Base-by-base conservation (phyloP, 2,329 filamentous ascomycete species). In the Trichoderma asperellum region DNA sequence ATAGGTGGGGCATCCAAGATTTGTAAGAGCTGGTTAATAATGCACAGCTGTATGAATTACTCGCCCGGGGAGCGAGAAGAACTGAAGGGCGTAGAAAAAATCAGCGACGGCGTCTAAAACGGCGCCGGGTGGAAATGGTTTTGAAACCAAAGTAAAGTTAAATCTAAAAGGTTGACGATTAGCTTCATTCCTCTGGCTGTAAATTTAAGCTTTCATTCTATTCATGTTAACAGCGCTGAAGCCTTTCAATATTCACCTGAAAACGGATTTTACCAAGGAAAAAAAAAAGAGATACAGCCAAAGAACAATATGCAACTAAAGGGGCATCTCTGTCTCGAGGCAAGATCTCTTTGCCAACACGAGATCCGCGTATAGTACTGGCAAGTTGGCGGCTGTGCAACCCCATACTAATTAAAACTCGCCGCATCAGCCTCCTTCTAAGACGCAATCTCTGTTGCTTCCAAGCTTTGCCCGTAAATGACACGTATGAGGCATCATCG, bases 401-500 rank as follows among this genome's bases (percentile, higher is more conserved):
- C 35, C 35, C 12, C 37, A 27, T 7, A n/a, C 24, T 35, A 34
- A 66, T 66, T 57, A 66, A 66, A 57, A 66, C 29, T 11, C 27
- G 58, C 32, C 55, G 8, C 43, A 66, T 52, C 56, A 37, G 55
- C 63, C 37, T 40, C 24, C 21, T 27, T 27, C 24, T 7, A 37
- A 3, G n/a, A 40, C 32, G 37, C 24, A 24, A 14, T 5, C 12
- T 29, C 18, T 52, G n/a, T 8, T 57, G 7, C 53, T 58, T 7
- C 7, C 24, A 6, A 49, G 35, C 21, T 34, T 57, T n/a, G 49
- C 12, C 35, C 49, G n/a, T 59, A 29, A 47, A 58, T 37, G 63
- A 37, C 63, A 66, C 63, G 63, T 66, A 65, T 66, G 63, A 59
- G 63, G n/a, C 29, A 64, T 24, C 2, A 18, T 27, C 34, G 18